A percentile compares a stretch with the other conserved stretches of the same genome.
phyloP scores from a whole-genome alignment of 768 basidiomycete species.

The Ephemerocybe angulata region DNA sequence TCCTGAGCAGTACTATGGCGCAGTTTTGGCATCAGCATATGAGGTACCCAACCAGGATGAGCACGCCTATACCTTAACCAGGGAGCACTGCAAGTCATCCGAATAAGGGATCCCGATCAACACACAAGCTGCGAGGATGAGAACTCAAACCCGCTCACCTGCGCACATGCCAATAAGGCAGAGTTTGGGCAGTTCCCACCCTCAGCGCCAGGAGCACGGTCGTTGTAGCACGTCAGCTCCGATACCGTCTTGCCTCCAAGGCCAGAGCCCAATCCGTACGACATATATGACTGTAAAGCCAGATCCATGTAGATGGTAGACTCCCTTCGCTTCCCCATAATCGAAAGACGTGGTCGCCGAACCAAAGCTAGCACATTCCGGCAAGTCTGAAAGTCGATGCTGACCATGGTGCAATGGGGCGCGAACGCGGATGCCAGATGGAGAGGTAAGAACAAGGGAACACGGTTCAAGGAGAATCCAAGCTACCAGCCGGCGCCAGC shows the following conservation, averaged over 20 bases:
- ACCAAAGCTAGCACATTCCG: conserved; percentile 1
- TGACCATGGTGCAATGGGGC: too few species aligned
- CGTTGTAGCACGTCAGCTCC: neutral
- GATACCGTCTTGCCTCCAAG: neutral
- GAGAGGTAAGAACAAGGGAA: too few species aligned
- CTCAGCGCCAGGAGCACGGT: neutral
- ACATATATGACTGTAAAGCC: conserved; percentile 3
- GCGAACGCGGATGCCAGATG: too few species aligned
- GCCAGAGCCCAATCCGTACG: conserved; percentile 2
- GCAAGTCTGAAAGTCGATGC: neutral
- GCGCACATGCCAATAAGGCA: neutral
- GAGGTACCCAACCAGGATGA: neutral
- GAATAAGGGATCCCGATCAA: neutral
- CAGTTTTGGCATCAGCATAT: neutral
- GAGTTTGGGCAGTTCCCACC: neutral
- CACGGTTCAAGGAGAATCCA: too few species aligned
- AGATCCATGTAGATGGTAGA: neutral
- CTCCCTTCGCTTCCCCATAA: neutral
- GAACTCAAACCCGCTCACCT: neutral
- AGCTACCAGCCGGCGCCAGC: too few species aligned
- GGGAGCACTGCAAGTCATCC: neutral
- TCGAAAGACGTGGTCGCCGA: neutral
- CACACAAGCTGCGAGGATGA: too few species aligned
- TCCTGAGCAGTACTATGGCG: conserved; percentile 32
- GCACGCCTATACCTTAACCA: neutral